phyloP scores from a whole-genome alignment of 345 rosid genomes.

The Mangifera indica region DNA sequence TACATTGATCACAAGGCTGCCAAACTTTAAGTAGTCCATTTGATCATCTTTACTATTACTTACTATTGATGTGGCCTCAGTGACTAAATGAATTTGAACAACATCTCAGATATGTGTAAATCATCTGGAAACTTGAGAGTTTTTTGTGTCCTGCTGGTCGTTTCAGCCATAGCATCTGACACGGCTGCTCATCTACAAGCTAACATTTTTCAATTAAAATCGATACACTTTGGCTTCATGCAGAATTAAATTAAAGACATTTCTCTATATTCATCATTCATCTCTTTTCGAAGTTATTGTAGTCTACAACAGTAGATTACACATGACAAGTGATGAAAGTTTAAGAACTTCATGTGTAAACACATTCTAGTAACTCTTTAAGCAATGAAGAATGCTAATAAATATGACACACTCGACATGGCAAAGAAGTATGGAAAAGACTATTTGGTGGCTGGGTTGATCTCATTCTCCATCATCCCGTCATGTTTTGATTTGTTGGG shows the following conservation, averaged over 20 bases:
- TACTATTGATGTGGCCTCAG: not conserved
- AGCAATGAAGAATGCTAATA: not conserved
- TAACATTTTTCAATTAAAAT: too few relatives aligned
- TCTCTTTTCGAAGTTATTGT: not conserved
- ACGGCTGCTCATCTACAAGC: too few relatives aligned
- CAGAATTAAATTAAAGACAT: too few relatives aligned
- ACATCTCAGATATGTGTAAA: too few relatives aligned
- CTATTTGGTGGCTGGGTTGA: not conserved
- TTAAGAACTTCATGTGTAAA: not conserved
- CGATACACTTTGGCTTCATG: too few relatives aligned
- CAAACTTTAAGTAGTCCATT: not conserved
- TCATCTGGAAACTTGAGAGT: too few relatives aligned
- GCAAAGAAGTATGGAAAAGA: not conserved
- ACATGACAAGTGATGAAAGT: not conserved
- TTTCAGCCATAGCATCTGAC: too few relatives aligned
- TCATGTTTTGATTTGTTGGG: conserved; percentile 18
- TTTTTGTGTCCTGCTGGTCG: too few relatives aligned
- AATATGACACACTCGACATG: not conserved
- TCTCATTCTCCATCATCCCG: conserved; percentile 3
- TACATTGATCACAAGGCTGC: not conserved
- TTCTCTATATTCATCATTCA: not conserved
- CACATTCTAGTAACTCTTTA: not conserved
- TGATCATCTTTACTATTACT: not conserved
- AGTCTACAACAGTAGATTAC: not conserved
- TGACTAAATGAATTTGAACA: not conserved